These are phyloP conservation scores for Planoprotostelium fungivorum DNA, from an alignment of 78 protist genomes.

Conservation along the genomic window DNA sequence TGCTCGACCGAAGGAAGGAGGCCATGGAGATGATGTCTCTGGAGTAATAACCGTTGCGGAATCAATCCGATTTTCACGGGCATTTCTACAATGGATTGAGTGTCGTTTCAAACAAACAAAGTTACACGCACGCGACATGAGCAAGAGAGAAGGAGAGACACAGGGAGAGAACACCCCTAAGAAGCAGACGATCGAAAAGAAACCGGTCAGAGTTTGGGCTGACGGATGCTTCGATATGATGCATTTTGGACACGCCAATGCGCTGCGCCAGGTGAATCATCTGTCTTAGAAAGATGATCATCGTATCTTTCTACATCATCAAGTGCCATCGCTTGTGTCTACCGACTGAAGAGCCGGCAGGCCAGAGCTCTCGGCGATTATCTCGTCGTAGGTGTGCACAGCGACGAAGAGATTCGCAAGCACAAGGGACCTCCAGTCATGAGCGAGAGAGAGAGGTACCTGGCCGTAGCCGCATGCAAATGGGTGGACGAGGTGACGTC, in stretches of 20 bases:
- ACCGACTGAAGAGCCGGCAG: neutral
- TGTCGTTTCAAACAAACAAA: too few species aligned
- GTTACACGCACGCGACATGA: neutral
- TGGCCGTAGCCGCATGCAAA: constrained; percentile 86
- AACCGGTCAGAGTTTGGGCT: constrained; percentile 61
- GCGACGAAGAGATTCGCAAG: constrained; percentile 80
- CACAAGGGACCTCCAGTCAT: constrained; percentile 93
- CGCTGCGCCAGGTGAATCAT: constrained; percentile 61
- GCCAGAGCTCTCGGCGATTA: constrained; percentile 71
- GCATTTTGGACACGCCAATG: constrained; percentile 92
- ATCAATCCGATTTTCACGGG: too few species aligned
- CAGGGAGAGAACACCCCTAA: neutral
- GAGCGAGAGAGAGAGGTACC: constrained; percentile 85
- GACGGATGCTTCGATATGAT: constrained; percentile 93
- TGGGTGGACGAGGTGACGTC: constrained; percentile 87
- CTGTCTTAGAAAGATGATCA: constrained; percentile 2
- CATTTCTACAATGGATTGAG: too few species aligned
- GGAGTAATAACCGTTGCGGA: too few species aligned
- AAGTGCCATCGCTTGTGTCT: neutral
- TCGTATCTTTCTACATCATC: neutral
- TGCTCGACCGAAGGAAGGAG: too few species aligned
- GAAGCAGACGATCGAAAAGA: constrained; percentile 12
- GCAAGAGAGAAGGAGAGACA: neutral
- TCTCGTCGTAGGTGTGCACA: constrained; percentile 86
- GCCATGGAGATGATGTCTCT: too few species aligned